Base-by-base conservation (phyloP, 1,284 basidiomycete genomes). In the Ceratobasidium sp. region DNA sequence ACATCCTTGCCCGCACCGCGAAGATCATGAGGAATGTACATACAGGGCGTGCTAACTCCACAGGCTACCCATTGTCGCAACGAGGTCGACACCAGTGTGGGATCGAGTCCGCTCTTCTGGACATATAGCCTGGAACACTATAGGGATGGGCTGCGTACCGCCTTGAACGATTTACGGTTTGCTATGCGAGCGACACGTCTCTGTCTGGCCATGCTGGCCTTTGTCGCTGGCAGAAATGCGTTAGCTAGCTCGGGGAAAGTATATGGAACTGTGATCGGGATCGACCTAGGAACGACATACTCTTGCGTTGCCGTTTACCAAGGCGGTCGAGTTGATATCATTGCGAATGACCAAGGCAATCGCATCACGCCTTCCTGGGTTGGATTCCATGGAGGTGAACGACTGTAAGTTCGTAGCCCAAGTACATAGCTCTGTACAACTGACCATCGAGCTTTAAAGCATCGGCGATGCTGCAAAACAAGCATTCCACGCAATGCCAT, bases 261-360 rank as follows among this genome's bases (percentile, higher is more conserved):
- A 82, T 97, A 95, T 86, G 97, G 97, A 80, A 94, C 94, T 63
- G 97, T 98, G 66, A 98, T 98, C 85, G 97, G 95, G 90, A 98
- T 98, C 84, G 97, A 95, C 94, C 83, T 82, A 86, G 94, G 93
- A 86, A 95, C 93, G 80, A 56, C 55, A 9, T 56, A 56, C 18
- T 56, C 55, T 20, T 56, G 55, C n/a, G 55, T 56, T 28, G 55
- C 7, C 5, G 18, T 56, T 56, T 56, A 56, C 55, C 55, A 28
- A n/a, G 55, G 55, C n/a, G 55, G 18, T 28, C 55, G 55, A 20
- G 55, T 56, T 7, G 55, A 56, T 20, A 56, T 56, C 26, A 56
- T 56, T 7, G 7, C 55, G n/a, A 56, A 56, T 20, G 55, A 56
- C 5, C 33, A 56, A 56, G 55, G 55, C 5, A 28, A 56, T 28